Percentiles rank a stretch among this genome's conserved stretches.
Conservation (phyloP, 192 early-diverging fungal species). For the Coemansia umbellata region DNA sequence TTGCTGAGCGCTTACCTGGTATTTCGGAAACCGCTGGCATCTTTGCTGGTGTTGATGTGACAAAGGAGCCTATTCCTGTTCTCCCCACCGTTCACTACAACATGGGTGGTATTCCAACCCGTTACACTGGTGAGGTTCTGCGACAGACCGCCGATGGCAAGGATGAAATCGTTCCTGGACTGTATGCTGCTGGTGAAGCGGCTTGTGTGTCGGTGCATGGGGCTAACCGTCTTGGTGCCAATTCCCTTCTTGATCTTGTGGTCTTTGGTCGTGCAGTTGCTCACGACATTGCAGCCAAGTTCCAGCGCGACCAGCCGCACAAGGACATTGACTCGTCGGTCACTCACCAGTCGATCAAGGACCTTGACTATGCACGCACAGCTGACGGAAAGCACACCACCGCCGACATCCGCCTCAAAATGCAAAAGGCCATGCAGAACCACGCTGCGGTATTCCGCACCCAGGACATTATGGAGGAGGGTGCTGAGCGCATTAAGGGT, state of each 20-base stretch:
- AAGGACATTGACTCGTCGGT: slow-evolving; percentile 75
- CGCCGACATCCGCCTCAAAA: slow-evolving; percentile 82
- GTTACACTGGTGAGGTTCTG: slow-evolving; percentile 95
- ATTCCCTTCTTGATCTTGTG: slow-evolving; percentile 97
- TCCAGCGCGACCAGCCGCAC: slow-evolving; percentile 86
- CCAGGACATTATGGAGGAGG: slow-evolving; percentile 81
- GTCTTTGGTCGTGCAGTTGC: slow-evolving; percentile 97
- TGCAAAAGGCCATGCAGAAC: slow-evolving; percentile 98
- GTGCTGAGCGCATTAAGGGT: slow-evolving; percentile 79
- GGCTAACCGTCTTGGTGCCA: slow-evolving; percentile 96
- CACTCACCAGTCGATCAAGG: slow-evolving; percentile 85
- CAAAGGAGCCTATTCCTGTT: slow-evolving; percentile 99
- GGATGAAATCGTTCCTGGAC: slow-evolving; percentile 89
- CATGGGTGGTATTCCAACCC: slow-evolving; percentile 99
- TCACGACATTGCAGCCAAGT: slow-evolving; percentile 87
- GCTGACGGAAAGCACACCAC: slow-evolving; percentile 76
- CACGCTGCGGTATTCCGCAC: slow-evolving; percentile 98
- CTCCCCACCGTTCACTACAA: slow-evolving; percentile 99
- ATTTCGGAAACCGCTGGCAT: slow-evolving; percentile 99
- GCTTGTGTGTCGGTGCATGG: slow-evolving; percentile 98
- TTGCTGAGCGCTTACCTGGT: slow-evolving; percentile 91
- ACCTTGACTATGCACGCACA: slow-evolving; percentile 91
- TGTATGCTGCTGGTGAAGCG: slow-evolving; percentile 98
- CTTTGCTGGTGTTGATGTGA: slow-evolving; percentile 98
- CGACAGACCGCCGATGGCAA: slow-evolving; percentile 70